These are phyloP conservation scores for Russula foetens DNA, from an alignment of 768 basidiomycete species.

Conservation along the genomic window DNA sequence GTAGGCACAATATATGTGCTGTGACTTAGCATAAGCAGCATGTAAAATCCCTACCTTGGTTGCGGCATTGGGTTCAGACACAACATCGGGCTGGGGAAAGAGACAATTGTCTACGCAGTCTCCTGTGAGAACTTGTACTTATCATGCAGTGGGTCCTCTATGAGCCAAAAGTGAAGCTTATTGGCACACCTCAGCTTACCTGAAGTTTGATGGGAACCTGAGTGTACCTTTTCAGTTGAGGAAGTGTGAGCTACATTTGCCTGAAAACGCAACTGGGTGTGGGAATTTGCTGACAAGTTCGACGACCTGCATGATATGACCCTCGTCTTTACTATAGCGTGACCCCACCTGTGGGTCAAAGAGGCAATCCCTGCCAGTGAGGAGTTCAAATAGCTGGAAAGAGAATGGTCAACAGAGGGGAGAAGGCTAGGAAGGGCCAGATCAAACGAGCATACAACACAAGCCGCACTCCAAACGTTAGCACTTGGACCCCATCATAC, in stretches of 20 bases:
- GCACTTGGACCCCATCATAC: slow-evolving; percentile 94
- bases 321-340: slow-evolving; percentile 93
- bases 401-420: background rate
- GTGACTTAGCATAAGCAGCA: too few species aligned
- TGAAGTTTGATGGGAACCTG: slow-evolving; percentile 18
- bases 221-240: slow-evolving; percentile 89
- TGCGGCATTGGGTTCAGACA: slow-evolving; percentile 76
- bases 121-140: slow-evolving; percentile 88
- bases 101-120: slow-evolving; percentile 74
- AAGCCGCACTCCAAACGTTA: slow-evolving; percentile 95
- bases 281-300: slow-evolving; percentile 92
- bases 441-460: slow-evolving; percentile 56
- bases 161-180: slow-evolving; percentile 88
- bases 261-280: slow-evolving; percentile 71
- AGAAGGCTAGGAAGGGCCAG: background rate
- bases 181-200: slow-evolving; percentile 89
- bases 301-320: slow-evolving; percentile 96
- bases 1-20: too few species aligned
- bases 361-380: slow-evolving; percentile 95
- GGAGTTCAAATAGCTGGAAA: slow-evolving; percentile 83
- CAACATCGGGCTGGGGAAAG: slow-evolving; percentile 86
- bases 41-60: too few species aligned
- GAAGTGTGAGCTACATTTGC: slow-evolving; percentile 90
- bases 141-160: slow-evolving; percentile 75
- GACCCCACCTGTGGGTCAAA: slow-evolving; percentile 96